phyloP scores from a whole-genome alignment of 345 rosid species.

The Moricandia arvensis region DNA sequence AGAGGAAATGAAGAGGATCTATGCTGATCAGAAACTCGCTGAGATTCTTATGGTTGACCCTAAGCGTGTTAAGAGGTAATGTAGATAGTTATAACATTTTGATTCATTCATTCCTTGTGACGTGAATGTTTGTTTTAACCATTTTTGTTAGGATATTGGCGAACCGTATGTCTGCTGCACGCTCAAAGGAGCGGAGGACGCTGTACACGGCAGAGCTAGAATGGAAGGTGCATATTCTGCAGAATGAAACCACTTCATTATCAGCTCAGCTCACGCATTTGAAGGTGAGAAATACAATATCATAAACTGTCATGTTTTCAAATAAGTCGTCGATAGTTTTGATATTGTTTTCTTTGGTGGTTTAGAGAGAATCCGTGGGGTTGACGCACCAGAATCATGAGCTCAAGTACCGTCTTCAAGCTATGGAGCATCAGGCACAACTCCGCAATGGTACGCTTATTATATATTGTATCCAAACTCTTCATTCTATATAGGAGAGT shows the following conservation, averaged over 20 bases:
- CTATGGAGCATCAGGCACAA: constrained; percentile 61
- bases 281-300: constrained; percentile 43
- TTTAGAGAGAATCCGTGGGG: constrained; percentile 50
- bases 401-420: constrained; percentile 58
- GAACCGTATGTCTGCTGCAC: constrained; percentile 85
- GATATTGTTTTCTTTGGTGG: background rate
- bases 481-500: background rate
- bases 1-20: constrained; percentile 65
- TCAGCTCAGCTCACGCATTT: constrained; percentile 75
- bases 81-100: background rate
- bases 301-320: background rate
- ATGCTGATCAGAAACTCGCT: constrained; percentile 71
- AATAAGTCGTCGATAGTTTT: background rate
- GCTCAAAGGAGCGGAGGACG: constrained; percentile 81
- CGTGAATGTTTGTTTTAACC: background rate
- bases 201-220: constrained; percentile 69
- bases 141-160: constrained; percentile 62
- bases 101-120: background rate
- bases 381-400: constrained; percentile 52
- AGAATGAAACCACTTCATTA: constrained; percentile 75
- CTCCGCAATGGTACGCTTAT: constrained; percentile 48
- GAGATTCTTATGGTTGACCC: constrained; percentile 66
- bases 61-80: constrained; percentile 53
- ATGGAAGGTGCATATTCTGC: constrained; percentile 80
- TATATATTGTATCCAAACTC: background rate